Conservation (phyloP, 2,329 filamentous ascomycete genomes). For the Aureobasidium namibiae region DNA sequence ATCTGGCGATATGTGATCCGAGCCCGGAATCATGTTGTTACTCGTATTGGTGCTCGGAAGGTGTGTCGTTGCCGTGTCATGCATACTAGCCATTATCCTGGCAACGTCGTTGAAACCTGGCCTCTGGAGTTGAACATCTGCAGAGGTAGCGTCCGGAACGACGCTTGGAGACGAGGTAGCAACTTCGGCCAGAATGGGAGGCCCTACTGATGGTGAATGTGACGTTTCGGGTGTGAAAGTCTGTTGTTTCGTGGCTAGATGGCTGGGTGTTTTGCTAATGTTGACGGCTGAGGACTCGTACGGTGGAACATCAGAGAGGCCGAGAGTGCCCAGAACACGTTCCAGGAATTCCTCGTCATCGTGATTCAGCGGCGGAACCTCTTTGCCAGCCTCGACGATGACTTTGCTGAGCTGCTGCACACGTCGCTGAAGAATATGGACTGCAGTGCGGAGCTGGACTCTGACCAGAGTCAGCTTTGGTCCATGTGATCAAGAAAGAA, state of each 20-base stretch:
- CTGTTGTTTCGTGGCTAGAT: background rate
- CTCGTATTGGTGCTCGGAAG: background rate
- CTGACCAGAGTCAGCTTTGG: background rate
- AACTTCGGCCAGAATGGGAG: background rate
- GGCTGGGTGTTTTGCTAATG: background rate
- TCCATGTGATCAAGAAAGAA: background rate
- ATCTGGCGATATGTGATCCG: slow-evolving; percentile 14
- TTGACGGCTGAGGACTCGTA: background rate
- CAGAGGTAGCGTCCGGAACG: too few species aligned
- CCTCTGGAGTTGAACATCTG: background rate
- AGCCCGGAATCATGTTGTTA: background rate
- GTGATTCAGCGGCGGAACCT: background rate
- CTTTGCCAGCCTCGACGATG: slow-evolving; percentile 9
- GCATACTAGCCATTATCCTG: background rate
- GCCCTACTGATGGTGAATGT: background rate
- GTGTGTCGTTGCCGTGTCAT: background rate
- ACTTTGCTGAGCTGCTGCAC: slow-evolving; percentile 7
- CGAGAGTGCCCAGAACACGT: slow-evolving; percentile 20
- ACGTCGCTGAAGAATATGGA: background rate
- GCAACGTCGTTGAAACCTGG: background rate
- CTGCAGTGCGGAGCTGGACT: slow-evolving; percentile 2
- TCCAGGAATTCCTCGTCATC: slow-evolving; percentile 33
- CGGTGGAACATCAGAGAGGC: background rate
- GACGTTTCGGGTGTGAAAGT: background rate
- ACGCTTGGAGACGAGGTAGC: background rate